A percentile compares a stretch with the other conserved stretches of the same genome.
These are phyloP conservation scores for Xylaria sp. DNA, from an alignment of 2,329 filamentous ascomycete species.

Conservation along the genomic window DNA sequence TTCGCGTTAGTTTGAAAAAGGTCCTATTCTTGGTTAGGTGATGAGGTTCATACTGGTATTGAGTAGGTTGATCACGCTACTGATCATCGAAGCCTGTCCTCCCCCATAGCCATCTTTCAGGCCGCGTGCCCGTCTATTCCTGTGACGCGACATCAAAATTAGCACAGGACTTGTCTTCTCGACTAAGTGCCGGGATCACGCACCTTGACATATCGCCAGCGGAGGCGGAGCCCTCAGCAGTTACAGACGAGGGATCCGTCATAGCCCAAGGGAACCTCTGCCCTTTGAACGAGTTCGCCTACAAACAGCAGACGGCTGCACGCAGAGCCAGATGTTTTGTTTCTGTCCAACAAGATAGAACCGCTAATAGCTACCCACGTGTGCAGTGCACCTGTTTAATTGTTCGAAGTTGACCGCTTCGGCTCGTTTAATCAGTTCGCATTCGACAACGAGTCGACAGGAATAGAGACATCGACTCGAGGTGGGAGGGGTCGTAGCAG, in stretches of 20 bases:
- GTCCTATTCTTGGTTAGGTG: background rate
- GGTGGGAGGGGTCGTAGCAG: background rate
- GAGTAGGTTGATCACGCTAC: constrained; percentile 91
- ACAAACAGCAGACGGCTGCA: constrained; percentile 8
- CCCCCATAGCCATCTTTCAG: constrained; percentile 65
- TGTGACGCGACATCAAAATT: constrained; percentile 30
- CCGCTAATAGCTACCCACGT: background rate
- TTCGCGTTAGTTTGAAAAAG: constrained; percentile 10
- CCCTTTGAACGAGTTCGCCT: constrained; percentile 2
- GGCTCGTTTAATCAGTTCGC: background rate
- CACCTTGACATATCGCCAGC: constrained; percentile 55
- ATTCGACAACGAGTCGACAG: background rate
- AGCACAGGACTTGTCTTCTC: constrained; percentile 17
- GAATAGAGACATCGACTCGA: no score
- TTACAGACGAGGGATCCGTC: constrained; percentile 58
- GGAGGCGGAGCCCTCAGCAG: constrained; percentile 49
- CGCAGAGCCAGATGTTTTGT: constrained; percentile 4
- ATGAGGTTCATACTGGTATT: constrained; percentile 76
- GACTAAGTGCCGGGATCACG: constrained; percentile 3
- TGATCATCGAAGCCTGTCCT: constrained; percentile 84
- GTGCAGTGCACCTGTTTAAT: constrained; percentile 11
- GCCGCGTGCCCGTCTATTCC: constrained; percentile 59
- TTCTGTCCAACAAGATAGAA: constrained; percentile 7
- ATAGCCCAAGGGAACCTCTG: constrained; percentile 43
- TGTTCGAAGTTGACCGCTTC: constrained; percentile 1